Percentiles rank a stretch among this genome's conserved stretches.
Conservation (phyloP, 768 basidiomycete species). For the Leucosporidium yakuticum region DNA sequence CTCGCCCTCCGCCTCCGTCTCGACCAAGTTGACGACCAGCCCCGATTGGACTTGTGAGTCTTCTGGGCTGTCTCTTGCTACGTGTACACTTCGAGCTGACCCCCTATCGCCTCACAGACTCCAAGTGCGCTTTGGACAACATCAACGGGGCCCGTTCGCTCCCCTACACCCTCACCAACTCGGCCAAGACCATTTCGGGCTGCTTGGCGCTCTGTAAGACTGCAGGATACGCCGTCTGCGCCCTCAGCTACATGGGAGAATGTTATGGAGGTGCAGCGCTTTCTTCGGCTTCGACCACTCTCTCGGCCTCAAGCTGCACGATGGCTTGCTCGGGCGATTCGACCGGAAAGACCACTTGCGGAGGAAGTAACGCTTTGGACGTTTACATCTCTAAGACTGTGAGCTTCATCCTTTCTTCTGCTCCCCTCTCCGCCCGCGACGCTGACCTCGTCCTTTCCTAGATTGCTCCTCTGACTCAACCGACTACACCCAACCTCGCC, state of each 20-base stretch:
- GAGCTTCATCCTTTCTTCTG: neutral
- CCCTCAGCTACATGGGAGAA: neutral
- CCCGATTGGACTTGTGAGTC: neutral
- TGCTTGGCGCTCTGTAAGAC: neutral
- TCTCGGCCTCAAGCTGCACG: neutral
- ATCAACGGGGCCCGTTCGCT: neutral
- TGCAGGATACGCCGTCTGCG: neutral
- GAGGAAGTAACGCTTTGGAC: constrained; percentile 14
- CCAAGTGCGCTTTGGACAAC: neutral
- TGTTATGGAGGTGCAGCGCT: neutral
- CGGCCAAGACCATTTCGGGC: neutral
- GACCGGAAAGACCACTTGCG: constrained; percentile 13
- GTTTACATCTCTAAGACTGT: constrained; percentile 17
- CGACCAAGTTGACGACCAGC: neutral
- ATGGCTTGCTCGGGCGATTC: constrained; percentile 9
- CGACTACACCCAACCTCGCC: constrained; percentile 1
- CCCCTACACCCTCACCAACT: constrained; percentile 1
- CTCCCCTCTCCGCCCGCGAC: neutral
- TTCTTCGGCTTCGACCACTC: neutral
- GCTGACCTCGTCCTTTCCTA: neutral
- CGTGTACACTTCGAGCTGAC: neutral
- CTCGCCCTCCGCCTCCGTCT: neutral
- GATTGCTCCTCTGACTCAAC: neutral
- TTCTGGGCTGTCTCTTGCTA: neutral
- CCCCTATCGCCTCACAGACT: neutral